These are phyloP conservation scores for Cryphonectria japonica DNA, from an alignment of 2,329 filamentous ascomycete species.

Conservation along the genomic window DNA sequence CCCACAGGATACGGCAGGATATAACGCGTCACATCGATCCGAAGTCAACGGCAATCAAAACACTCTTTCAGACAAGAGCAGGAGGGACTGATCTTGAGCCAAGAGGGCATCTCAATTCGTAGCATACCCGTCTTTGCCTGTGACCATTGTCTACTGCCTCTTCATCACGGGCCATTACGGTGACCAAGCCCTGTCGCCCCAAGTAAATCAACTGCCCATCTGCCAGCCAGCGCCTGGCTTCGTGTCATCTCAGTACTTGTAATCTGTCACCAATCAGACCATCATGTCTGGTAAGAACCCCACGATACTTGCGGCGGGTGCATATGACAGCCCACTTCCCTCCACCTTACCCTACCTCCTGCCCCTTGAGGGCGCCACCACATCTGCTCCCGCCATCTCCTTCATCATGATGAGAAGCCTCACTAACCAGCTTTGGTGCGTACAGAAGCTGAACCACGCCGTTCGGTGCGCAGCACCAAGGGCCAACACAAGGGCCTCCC, in stretches of 20 bases:
- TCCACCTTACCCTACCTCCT: neutral
- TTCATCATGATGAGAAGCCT: neutral
- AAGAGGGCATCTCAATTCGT: constrained; percentile 12
- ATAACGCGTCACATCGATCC: neutral
- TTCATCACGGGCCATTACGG: neutral
- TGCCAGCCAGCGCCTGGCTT: neutral
- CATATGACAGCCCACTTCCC: neutral
- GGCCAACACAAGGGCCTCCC: constrained; percentile 87
- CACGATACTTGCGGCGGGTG: neutral
- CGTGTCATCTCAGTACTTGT: neutral
- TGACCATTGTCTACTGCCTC: constrained; percentile 12
- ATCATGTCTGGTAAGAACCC: constrained; percentile 29
- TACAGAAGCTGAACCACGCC: constrained; percentile 72
- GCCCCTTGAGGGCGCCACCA: neutral
- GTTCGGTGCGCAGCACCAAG: constrained; percentile 94
- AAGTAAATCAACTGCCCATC: constrained; percentile 1
- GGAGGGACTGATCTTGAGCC: neutral
- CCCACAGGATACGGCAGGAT: neutral
- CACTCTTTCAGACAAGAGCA: neutral
- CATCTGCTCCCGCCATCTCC: neutral
- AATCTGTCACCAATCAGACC: constrained; percentile 12
- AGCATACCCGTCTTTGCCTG: constrained; percentile 10
- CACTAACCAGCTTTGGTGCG: constrained; percentile 29
- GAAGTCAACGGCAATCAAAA: constrained; percentile 2
- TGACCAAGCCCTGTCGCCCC: neutral